Conservation (phyloP, 805 yeast genomes). For the Barnettozyma pratensis region DNA sequence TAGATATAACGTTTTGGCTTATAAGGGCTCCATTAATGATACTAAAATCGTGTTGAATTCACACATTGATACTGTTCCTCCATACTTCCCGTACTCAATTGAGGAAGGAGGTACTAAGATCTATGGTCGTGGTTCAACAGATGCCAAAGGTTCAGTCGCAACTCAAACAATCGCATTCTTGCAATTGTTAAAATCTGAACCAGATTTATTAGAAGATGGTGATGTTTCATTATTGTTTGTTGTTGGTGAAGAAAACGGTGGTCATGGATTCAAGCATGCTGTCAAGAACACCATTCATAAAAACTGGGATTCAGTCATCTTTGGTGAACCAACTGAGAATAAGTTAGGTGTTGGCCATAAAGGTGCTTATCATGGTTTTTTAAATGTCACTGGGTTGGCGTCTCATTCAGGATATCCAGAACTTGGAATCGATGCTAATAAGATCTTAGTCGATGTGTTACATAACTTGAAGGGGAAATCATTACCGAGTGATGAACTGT, state of each 20-base stretch:
- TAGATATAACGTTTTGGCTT: constrained; percentile 51
- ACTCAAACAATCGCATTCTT: constrained; percentile 48
- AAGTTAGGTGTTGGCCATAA: constrained; percentile 66
- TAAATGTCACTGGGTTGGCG: constrained; percentile 45
- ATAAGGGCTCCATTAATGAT: constrained; percentile 39
- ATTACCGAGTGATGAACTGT: constrained; percentile 43
- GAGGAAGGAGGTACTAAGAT: constrained; percentile 39
- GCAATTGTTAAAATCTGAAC: constrained; percentile 29
- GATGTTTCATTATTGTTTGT: constrained; percentile 54
- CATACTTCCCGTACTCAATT: constrained; percentile 43
- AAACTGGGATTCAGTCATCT: constrained; percentile 52
- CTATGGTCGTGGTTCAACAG: constrained; percentile 60
- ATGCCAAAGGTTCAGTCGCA: constrained; percentile 63
- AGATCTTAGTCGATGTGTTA: constrained; percentile 45
- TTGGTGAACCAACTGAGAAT: constrained; percentile 69
- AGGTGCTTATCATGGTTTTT: constrained; percentile 39
- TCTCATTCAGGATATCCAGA: constrained; percentile 67
- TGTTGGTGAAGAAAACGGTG: constrained; percentile 60
- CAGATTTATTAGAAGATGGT: constrained; percentile 39
- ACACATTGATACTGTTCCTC: constrained; percentile 69
- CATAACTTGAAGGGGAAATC: constrained; percentile 34
- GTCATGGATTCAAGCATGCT: constrained; percentile 45
- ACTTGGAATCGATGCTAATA: constrained; percentile 54
- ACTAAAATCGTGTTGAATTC: constrained; percentile 48
- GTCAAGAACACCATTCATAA: constrained; percentile 37